A percentile compares a stretch with the other conserved stretches of the same genome.
Evolutionary conservation across 2,329 filamentous ascomycete species (phyloP).

Genomic region (Exophiala sp.): DNA sequence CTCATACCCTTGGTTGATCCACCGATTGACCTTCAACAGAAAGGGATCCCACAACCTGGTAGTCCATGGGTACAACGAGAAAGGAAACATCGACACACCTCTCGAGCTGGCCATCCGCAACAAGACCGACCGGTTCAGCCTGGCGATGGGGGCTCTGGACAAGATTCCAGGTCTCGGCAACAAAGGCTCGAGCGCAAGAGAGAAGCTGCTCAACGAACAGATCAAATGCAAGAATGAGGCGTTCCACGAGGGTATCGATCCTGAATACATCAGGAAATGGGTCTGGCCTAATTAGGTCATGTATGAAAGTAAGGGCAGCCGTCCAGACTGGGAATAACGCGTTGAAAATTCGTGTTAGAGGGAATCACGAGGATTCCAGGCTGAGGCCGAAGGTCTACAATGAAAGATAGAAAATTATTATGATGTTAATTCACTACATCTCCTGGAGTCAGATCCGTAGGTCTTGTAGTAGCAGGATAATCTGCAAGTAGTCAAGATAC

Average conservation of each 20-base stretch:
- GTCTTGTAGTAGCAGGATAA: too few relatives aligned
- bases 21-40: constrained; percentile 72
- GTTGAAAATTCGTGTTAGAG: too few relatives aligned
- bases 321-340: too few relatives aligned
- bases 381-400: too few relatives aligned
- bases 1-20: constrained; percentile 76
- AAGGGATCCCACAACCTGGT: constrained; percentile 65
- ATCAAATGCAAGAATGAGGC: constrained; percentile 62
- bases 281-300: constrained; percentile 52
- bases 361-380: too few relatives aligned
- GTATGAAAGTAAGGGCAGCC: too few relatives aligned
- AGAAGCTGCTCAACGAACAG: constrained; percentile 63
- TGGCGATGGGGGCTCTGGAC: constrained; percentile 75
- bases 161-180: constrained; percentile 62
- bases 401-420: too few relatives aligned
- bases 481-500: too few relatives aligned
- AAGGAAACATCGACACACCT: constrained; percentile 80
- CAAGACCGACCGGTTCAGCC: constrained; percentile 70
- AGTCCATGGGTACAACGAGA: constrained; percentile 76
- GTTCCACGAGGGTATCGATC: constrained; percentile 69
- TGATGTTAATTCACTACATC: too few relatives aligned
- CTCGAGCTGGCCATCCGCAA: constrained; percentile 76
- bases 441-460: too few relatives aligned
- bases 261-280: constrained; percentile 63
- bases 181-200: constrained; percentile 58